These are phyloP conservation scores for Aechmea fasciata DNA, from an alignment of 176 grass and related monocot species.

Conservation along the genomic window DNA sequence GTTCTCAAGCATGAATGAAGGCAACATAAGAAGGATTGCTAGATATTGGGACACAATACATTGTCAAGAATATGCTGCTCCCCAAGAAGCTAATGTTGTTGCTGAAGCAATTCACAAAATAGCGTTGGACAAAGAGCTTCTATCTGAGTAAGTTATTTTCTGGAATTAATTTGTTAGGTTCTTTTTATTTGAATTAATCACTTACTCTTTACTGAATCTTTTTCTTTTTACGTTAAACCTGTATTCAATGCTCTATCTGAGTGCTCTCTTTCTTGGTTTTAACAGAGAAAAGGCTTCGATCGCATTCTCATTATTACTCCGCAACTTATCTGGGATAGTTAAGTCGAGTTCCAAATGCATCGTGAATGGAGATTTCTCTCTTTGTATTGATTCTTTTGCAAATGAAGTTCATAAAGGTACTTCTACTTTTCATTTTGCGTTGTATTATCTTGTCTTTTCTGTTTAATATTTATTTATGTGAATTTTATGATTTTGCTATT, in stretches of 20 bases:
- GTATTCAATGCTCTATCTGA: neutral
- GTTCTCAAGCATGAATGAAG: constrained; percentile 37
- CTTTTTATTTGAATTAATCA: constrained; percentile 8
- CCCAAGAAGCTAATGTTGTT: constrained; percentile 23
- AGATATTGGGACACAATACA: constrained; percentile 28
- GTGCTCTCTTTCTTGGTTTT: constrained; percentile 19
- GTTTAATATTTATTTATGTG: neutral
- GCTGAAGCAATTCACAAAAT: constrained; percentile 38
- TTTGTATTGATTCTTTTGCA: constrained; percentile 24
- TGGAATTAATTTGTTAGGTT: constrained; percentile 6
- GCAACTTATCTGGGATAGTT: constrained; percentile 28
- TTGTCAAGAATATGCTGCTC: constrained; percentile 27
- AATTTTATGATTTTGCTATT: neutral
- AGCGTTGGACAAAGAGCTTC: constrained; percentile 43
- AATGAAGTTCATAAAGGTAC: constrained; percentile 28
- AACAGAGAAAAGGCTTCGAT: constrained; percentile 47
- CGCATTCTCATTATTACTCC: constrained; percentile 48
- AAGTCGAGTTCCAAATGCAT: constrained; percentile 17
- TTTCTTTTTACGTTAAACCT: neutral
- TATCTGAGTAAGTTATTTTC: constrained; percentile 47
- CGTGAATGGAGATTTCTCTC: constrained; percentile 28
- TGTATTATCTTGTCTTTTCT: neutral
- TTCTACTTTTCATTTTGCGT: neutral
- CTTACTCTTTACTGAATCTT: neutral
- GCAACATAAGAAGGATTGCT: constrained; percentile 34